Conservation (phyloP, 495 filamentous ascomycete species). For the Aspergillus hancockii region DNA sequence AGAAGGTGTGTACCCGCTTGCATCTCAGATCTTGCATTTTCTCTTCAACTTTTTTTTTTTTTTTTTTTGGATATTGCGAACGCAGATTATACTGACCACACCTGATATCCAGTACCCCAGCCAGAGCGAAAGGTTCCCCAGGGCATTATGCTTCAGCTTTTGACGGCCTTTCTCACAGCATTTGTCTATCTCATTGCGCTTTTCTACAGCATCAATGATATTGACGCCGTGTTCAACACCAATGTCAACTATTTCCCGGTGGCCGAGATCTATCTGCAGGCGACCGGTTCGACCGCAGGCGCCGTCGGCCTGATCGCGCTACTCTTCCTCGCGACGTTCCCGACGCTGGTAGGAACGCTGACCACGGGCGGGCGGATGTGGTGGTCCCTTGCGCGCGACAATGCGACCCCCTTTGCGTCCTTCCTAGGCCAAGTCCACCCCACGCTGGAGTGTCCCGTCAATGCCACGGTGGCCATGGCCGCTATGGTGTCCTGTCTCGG, state of each 20-base stretch:
- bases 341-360: slow-evolving; percentile 66
- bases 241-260: slow-evolving; percentile 66
- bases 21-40: too few species aligned
- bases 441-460: slow-evolving; percentile 63
- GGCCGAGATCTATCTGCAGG: slow-evolving; percentile 76
- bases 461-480: slow-evolving; percentile 64
- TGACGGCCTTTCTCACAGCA: slow-evolving; percentile 50
- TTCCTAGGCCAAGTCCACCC: slow-evolving; percentile 43
- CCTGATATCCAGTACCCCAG: slow-evolving; percentile 13
- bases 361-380: slow-evolving; percentile 76
- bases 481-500: slow-evolving; percentile 65
- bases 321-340: slow-evolving; percentile 62
- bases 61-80: too few species aligned
- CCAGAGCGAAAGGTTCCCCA: slow-evolving; percentile 49
- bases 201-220: slow-evolving; percentile 52
- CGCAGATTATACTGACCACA: not conserved
- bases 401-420: slow-evolving; percentile 49
- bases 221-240: slow-evolving; percentile 33
- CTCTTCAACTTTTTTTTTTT: too few species aligned
- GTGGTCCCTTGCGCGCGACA: slow-evolving; percentile 80
- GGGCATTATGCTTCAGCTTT: slow-evolving; percentile 52
- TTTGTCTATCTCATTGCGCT: slow-evolving; percentile 54
- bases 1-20: slow-evolving; percentile 56
- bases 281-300: slow-evolving; percentile 67
- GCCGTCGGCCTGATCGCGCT: slow-evolving; percentile 61